Conservation (phyloP, 2,329 filamentous ascomycete genomes). For the Dothistroma pini region DNA sequence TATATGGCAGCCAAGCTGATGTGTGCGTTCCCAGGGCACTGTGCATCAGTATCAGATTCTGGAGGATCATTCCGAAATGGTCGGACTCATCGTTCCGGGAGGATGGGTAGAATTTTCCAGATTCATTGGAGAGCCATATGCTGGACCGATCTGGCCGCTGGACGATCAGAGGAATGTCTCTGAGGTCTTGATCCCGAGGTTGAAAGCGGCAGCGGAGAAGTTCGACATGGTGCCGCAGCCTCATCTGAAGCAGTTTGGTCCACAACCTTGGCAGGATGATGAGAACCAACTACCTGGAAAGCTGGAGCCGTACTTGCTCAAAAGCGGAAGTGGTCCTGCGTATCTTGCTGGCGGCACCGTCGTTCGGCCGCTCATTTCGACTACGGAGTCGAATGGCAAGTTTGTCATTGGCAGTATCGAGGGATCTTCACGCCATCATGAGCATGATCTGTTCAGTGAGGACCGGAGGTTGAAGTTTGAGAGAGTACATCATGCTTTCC, state of each 20-base stretch:
- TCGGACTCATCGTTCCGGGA: constrained; percentile 54
- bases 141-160: constrained; percentile 47
- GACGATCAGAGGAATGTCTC: constrained; percentile 51
- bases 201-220: constrained; percentile 53
- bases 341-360: constrained; percentile 47
- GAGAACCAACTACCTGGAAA: constrained; percentile 42
- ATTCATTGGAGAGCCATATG: constrained; percentile 52
- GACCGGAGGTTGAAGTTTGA: constrained; percentile 42
- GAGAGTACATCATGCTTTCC: constrained; percentile 52
- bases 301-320: constrained; percentile 49
- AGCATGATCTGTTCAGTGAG: constrained; percentile 33
- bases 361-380: constrained; percentile 48
- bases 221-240: constrained; percentile 55
- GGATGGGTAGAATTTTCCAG: constrained; percentile 62
- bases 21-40: no score
- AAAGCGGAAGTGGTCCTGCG: constrained; percentile 48
- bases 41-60: constrained; percentile 56
- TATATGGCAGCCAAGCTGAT: no score
- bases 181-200: constrained; percentile 51
- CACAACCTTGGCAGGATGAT: constrained; percentile 41
- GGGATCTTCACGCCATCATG: constrained; percentile 38
- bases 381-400: constrained; percentile 45
- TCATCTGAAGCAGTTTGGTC: constrained; percentile 46
- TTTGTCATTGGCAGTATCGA: constrained; percentile 56
- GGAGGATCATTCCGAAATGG: constrained; percentile 52